Evolutionary conservation across 768 basidiomycete species (phyloP).

Genomic region (Leccinum arenicola): DNA sequence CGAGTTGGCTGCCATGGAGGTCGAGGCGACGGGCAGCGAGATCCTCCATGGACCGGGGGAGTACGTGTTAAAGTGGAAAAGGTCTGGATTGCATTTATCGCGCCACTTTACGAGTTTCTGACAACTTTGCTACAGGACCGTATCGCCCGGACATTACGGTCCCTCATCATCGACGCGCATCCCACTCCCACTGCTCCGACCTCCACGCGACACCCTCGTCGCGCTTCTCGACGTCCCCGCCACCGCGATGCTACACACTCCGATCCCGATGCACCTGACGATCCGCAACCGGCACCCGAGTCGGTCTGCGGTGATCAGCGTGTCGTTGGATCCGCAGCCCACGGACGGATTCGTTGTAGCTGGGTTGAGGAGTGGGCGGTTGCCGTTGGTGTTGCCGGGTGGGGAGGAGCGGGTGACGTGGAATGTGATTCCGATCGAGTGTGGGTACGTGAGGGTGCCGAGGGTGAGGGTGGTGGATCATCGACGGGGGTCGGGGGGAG

Average conservation of each 20-base stretch:
- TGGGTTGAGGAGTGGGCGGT: slow-evolving; percentile 62
- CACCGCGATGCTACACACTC: slow-evolving; percentile 59
- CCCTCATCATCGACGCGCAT: slow-evolving; percentile 47
- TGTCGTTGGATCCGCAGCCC: slow-evolving; percentile 69
- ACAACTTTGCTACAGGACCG: slow-evolving; percentile 36
- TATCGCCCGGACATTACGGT: slow-evolving; percentile 43
- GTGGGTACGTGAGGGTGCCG: slow-evolving; percentile 64
- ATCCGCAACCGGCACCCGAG: slow-evolving; percentile 64
- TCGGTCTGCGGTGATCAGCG: slow-evolving; percentile 64
- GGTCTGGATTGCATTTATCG: slow-evolving; percentile 35
- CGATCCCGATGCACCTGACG: slow-evolving; percentile 51
- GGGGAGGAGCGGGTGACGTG: slow-evolving; percentile 63
- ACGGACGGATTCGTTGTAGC: slow-evolving; percentile 79
- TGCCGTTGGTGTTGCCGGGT: slow-evolving; percentile 74
- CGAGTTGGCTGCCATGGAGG: slow-evolving; percentile 42
- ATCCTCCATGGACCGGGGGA: slow-evolving; percentile 50
- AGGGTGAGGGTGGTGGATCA: slow-evolving; percentile 54
- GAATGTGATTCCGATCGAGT: slow-evolving; percentile 72
- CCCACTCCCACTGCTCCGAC: slow-evolving; percentile 58
- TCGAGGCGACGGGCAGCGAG: slow-evolving; percentile 31
- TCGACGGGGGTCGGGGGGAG: slow-evolving; percentile 34
- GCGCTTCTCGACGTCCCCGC: slow-evolving; percentile 66
- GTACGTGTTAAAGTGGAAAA: slow-evolving; percentile 64
- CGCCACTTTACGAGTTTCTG: background rate
- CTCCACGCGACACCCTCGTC: slow-evolving; percentile 60